These are phyloP conservation scores for Hibiscus mutabilis DNA, from an alignment of 345 rosid genomes.

Conservation along the genomic window DNA sequence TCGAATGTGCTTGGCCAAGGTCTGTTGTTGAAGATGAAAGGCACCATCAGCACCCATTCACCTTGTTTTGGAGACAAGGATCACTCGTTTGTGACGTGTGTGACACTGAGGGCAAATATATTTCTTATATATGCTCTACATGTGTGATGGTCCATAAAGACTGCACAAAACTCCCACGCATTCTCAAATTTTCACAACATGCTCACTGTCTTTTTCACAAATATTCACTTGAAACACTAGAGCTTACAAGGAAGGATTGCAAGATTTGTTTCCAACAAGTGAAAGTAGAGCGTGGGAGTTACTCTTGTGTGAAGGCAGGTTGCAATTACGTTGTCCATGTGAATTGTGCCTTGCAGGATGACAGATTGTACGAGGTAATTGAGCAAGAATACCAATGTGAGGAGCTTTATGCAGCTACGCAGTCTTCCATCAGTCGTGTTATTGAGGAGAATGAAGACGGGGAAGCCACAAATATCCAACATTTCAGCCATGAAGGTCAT, in stretches of 20 bases:
- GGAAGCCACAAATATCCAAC: neutral
- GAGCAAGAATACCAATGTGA: neutral
- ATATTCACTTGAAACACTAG: neutral
- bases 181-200: slow-evolving; percentile 7
- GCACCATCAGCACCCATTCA: neutral
- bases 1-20: neutral
- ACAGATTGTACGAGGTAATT: slow-evolving; percentile 10
- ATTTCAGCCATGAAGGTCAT: neutral
- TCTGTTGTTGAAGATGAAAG: neutral
- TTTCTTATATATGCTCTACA: slow-evolving; percentile 10
- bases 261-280: slow-evolving; percentile 5
- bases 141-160: neutral
- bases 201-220: neutral
- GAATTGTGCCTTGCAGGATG: slow-evolving; percentile 10
- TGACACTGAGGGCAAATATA: neutral
- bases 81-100: slow-evolving; percentile 20
- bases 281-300: too few relatives aligned
- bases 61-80: neutral
- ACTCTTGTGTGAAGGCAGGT: neutral
- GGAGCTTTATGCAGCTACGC: neutral
- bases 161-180: neutral
- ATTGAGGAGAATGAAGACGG: neutral
- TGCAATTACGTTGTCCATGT: slow-evolving; percentile 19
- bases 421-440: neutral
- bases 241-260: neutral